phyloP scores from a whole-genome alignment of 2,329 filamentous ascomycete species.

The Rhynchosporium graminicola region DNA sequence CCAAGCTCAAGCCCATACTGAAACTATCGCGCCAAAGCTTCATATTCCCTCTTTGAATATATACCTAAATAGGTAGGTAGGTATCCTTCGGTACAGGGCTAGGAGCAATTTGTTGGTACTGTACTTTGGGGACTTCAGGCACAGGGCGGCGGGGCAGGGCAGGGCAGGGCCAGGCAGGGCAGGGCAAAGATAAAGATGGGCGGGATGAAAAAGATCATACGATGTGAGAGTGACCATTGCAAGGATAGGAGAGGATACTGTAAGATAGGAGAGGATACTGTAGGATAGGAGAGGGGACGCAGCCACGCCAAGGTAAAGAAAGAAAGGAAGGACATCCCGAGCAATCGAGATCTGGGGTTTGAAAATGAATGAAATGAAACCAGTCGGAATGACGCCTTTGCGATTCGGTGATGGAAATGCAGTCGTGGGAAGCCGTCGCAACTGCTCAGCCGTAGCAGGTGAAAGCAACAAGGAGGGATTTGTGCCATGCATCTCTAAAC shows the following conservation, averaged over 20 bases:
- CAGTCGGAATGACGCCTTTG: not conserved
- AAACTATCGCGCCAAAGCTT: constrained; percentile 12
- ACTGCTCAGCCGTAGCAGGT: not conserved
- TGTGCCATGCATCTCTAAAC: not conserved
- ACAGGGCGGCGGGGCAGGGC: not conserved
- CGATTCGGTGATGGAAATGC: not conserved
- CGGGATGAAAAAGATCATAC: not conserved
- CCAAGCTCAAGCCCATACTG: not conserved
- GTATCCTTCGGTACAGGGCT: not conserved
- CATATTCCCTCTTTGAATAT: constrained; percentile 22
- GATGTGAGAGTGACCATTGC: not conserved
- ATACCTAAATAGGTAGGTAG: not conserved
- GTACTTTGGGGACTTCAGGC: not conserved
- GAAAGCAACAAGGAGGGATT: not conserved
- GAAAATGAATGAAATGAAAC: too few species aligned
- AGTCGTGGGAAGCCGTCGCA: not conserved
- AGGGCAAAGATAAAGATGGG: not conserved
- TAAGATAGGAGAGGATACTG: not conserved
- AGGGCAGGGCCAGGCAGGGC: not conserved
- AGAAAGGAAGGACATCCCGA: not conserved
- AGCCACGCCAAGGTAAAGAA: not conserved
- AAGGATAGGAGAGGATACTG: not conserved
- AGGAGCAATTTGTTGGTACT: not conserved
- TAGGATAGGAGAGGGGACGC: not conserved
- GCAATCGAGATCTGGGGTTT: not conserved